phyloP scores from a whole-genome alignment of 768 basidiomycete genomes.

The Tricholoma furcatifolium region DNA sequence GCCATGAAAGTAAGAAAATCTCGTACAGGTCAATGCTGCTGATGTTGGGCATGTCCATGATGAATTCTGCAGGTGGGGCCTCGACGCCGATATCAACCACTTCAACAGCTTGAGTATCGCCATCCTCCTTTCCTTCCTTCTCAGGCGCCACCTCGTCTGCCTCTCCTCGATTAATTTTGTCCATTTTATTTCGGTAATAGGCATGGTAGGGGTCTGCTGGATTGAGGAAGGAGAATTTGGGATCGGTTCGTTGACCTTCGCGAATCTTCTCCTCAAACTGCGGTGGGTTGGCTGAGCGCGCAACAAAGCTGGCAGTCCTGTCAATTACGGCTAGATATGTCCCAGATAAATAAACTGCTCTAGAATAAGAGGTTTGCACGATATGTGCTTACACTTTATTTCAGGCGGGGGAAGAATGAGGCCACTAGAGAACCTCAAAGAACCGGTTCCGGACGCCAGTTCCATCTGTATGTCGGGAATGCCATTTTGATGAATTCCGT shows the following conservation, averaged over 20 bases:
- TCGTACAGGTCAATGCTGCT: conserved; percentile 88
- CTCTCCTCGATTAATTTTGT: conserved; percentile 77
- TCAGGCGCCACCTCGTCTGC: conserved; percentile 54
- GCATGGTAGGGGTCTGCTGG: conserved; percentile 97
- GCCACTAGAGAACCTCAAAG: conserved; percentile 69
- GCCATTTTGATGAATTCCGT: conserved; percentile 41
- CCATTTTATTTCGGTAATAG: conserved; percentile 93
- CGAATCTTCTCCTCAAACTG: conserved; percentile 97
- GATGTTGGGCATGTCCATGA: conserved; percentile 83
- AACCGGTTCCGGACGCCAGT: conserved; percentile 24
- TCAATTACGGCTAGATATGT: conserved; percentile 79
- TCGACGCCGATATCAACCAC: conserved; percentile 66
- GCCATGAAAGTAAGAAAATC: neutral
- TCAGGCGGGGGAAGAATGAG: conserved; percentile 96
- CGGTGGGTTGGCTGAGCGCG: conserved; percentile 89
- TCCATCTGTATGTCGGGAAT: conserved; percentile 42
- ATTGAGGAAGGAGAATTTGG: conserved; percentile 98
- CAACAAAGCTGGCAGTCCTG: conserved; percentile 88
- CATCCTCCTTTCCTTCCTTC: conserved; percentile 43
- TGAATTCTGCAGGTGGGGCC: conserved; percentile 81
- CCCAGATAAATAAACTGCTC: conserved; percentile 6
- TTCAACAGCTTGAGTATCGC: conserved; percentile 35
- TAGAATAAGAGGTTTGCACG: conserved; percentile 21
- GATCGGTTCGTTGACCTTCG: conserved; percentile 93
- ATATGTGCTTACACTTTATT: conserved; percentile 77